Base-by-base conservation (phyloP, 192 early-diverging fungal genomes). In the Rhizophagus sp. region DNA sequence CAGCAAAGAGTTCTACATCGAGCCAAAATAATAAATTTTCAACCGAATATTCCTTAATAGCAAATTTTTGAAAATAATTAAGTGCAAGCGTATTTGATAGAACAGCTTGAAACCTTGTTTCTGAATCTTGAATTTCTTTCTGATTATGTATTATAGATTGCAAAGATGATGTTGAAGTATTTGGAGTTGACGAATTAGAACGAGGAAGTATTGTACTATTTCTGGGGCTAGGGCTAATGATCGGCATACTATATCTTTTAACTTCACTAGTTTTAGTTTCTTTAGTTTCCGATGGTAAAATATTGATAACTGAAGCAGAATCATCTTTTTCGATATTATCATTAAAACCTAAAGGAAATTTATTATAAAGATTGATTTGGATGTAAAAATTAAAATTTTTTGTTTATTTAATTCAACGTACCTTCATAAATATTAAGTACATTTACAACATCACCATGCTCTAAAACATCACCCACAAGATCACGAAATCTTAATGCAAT, bases 1-100 rank as follows among this genome's bases (percentile, higher is more conserved):
- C 73, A 34, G 83, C 78, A 81, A 95, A 94, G 2, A 94, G 83
- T 82, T 97, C 96, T 11, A 95, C 92, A 70, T 96, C 95, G 65
- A 97, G 76, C 83, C 93, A 95, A 84, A 97, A 96, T 67, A 96
- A 82, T 22, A 95, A 79, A 44, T 93, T 90, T 82, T 97, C 95
- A 62, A 96, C 88, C 2, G 92, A 89, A 83, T 92, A 93, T 83
- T 97, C 94, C 62, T 87, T 86, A 68, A 91, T 75, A 79, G 90
- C 88, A 73, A 93, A 93, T 76, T 90, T 87, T 8, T 84, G 84
- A 34, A 88, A 88, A 30, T 83, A 81, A 61, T 83, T 83, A 15
- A 88, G 30, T 11, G 84, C 83, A 47, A 86, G 82, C 2, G 81
- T 80, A 81, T 88, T 88, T 36, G 84, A 82, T 61, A 88, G 69